phyloP scores from a whole-genome alignment of 2,329 filamentous ascomycete species.

The Aspergillus vadensis region DNA sequence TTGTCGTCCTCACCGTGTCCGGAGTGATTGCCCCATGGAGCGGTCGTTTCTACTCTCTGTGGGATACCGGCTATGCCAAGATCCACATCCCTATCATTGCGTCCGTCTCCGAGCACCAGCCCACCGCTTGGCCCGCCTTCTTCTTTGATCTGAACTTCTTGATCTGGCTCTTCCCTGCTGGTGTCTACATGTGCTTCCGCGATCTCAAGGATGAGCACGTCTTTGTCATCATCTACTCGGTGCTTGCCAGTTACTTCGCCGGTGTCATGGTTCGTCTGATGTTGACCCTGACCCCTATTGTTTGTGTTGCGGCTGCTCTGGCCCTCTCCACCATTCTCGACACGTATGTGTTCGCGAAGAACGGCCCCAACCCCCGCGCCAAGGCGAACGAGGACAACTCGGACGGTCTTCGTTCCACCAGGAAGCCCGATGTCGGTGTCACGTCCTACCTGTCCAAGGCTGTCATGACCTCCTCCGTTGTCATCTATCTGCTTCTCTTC shows the following conservation, averaged over 20 bases:
- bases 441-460: constrained; percentile 79
- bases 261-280: constrained; percentile 99
- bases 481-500: constrained; percentile 84
- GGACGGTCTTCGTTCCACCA: constrained; percentile 65
- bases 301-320: constrained; percentile 90
- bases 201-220: constrained; percentile 93
- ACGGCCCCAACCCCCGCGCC: constrained; percentile 53
- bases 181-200: constrained; percentile 97
- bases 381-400: constrained; percentile 44
- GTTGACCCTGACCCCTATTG: constrained; percentile 93
- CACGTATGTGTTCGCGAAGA: constrained; percentile 73
- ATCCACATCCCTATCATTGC: constrained; percentile 99
- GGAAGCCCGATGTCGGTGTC: constrained; percentile 76
- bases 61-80: constrained; percentile 98
- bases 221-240: constrained; percentile 95
- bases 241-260: constrained; percentile 95
- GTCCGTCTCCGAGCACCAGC: constrained; percentile 99
- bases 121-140: constrained; percentile 97
- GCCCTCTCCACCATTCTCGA: constrained; percentile 86
- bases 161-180: constrained; percentile 98
- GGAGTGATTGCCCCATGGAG: constrained; percentile 97
- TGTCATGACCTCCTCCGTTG: constrained; percentile 71
- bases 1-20: constrained; percentile 79
- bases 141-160: constrained; percentile 98
- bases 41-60: constrained; percentile 97